Evolutionary conservation across 1,284 basidiomycete genomes (phyloP).

Genomic region (Cutaneotrichosporon dermatis): DNA sequence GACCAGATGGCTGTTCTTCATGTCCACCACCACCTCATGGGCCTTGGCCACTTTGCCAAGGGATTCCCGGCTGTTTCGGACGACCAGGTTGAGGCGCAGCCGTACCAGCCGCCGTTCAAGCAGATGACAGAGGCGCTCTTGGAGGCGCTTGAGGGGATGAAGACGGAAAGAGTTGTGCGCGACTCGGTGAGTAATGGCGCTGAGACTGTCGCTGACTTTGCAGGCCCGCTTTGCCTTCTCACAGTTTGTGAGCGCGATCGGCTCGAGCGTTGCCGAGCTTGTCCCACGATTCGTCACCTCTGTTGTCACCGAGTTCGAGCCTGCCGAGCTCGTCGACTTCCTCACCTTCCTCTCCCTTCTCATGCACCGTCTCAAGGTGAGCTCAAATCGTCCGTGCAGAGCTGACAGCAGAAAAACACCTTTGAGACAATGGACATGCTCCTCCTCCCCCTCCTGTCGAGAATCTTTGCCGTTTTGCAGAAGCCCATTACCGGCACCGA

Average conservation of each 20-base stretch:
- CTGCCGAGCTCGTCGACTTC: slow-evolving; percentile 89
- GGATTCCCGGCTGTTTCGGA: slow-evolving; percentile 89
- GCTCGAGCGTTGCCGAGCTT: slow-evolving; percentile 58
- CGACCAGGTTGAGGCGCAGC: slow-evolving; percentile 65
- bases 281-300: slow-evolving; percentile 66
- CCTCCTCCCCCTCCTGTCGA: slow-evolving; percentile 75
- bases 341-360: slow-evolving; percentile 89
- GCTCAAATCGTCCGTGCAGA: too few species aligned
- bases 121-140: slow-evolving; percentile 86
- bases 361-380: slow-evolving; percentile 85
- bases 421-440: slow-evolving; percentile 80
- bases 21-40: slow-evolving; percentile 94
- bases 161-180: slow-evolving; percentile 77
- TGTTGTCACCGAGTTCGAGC: slow-evolving; percentile 84
- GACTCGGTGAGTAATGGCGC: slow-evolving; percentile 57
- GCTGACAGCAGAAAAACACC: slow-evolving; percentile 43
- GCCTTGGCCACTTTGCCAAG: slow-evolving; percentile 89
- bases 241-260: slow-evolving; percentile 83
- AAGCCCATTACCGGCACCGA: slow-evolving; percentile 86
- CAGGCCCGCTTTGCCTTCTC: slow-evolving; percentile 85
- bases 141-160: slow-evolving; percentile 82
- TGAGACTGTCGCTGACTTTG: slow-evolving; percentile 57
- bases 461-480: slow-evolving; percentile 76
- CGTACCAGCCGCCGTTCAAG: slow-evolving; percentile 73
- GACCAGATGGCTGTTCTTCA: slow-evolving; percentile 64